These are phyloP conservation scores for Zarea fungicola DNA, from an alignment of 2,329 filamentous ascomycete species.

Conservation along the genomic window DNA sequence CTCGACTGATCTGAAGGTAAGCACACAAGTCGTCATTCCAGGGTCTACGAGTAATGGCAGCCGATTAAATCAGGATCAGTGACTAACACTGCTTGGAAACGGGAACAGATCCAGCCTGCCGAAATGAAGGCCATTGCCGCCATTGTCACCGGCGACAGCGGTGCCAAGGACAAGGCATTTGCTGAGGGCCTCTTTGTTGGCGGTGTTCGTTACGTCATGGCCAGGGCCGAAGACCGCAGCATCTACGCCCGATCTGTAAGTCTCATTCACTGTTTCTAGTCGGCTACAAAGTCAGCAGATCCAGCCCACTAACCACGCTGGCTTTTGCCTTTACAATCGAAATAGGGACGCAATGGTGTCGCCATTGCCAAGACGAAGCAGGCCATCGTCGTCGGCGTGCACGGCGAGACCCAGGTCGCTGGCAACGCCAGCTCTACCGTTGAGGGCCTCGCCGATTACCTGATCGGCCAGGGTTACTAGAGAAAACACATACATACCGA, in stretches of 20 bases:
- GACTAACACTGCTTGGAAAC: neutral
- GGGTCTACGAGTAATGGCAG: too few species aligned
- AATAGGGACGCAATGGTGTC: slow-evolving; percentile 71
- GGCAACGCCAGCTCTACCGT: slow-evolving; percentile 74
- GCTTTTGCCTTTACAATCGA: neutral
- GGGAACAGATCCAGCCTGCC: slow-evolving; percentile 33
- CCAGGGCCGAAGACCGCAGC: slow-evolving; percentile 70
- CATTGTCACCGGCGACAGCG: slow-evolving; percentile 42
- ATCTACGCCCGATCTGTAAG: slow-evolving; percentile 82
- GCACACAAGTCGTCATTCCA: slow-evolving; percentile 19
- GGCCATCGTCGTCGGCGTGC: slow-evolving; percentile 84
- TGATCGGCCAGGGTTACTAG: slow-evolving; percentile 74
- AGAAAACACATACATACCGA: neutral
- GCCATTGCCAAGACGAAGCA: slow-evolving; percentile 81
- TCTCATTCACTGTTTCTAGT: slow-evolving; percentile 1
- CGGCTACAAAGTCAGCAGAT: too few species aligned
- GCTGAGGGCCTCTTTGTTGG: slow-evolving; percentile 69
- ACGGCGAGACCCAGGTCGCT: slow-evolving; percentile 67
- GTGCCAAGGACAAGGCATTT: slow-evolving; percentile 60
- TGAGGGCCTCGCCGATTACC: slow-evolving; percentile 81
- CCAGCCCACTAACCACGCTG: neutral
- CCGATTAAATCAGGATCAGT: neutral
- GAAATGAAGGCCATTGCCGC: slow-evolving; percentile 56
- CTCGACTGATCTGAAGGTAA: slow-evolving; percentile 67
- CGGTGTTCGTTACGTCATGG: slow-evolving; percentile 72